Percentiles rank a stretch among this genome's conserved stretches.
Evolutionary conservation across 768 basidiomycete genomes (phyloP).

Genomic region (Tulasnella sp.): DNA sequence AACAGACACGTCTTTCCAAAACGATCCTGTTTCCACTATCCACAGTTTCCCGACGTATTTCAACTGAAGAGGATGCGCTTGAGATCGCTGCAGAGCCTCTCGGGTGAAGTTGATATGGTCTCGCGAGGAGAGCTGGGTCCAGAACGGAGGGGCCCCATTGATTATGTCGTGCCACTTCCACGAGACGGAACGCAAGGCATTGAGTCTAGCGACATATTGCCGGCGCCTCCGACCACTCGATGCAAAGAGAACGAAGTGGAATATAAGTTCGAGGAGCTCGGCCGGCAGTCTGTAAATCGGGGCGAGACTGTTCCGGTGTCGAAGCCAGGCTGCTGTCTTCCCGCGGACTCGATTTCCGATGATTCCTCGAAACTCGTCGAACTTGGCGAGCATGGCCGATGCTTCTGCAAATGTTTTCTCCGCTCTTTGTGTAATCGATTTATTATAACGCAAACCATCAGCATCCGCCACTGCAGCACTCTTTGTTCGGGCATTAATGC

Average conservation of each 20-base stretch:
- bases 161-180: neutral
- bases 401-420: neutral
- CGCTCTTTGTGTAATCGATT: too few relatives aligned
- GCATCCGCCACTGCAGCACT: too few relatives aligned
- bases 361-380: neutral
- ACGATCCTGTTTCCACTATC: neutral
- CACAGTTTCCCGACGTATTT: neutral
- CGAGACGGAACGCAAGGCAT: neutral
- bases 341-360: neutral
- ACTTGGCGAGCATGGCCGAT: neutral
- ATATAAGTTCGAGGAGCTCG: neutral
- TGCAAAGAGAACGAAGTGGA: neutral
- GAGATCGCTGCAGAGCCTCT: neutral
- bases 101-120: neutral
- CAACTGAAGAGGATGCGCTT: neutral
- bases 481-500: neutral
- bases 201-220: neutral
- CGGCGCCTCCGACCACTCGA: neutral
- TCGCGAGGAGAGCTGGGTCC: neutral
- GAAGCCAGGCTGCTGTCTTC: neutral
- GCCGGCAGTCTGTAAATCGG: neutral
- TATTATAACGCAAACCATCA: too few relatives aligned
- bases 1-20: neutral
- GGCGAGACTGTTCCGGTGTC: neutral
- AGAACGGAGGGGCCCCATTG: neutral